Evolutionary conservation across 2,329 filamentous ascomycete genomes (phyloP).

Genomic region (Beauveria sp.): DNA sequence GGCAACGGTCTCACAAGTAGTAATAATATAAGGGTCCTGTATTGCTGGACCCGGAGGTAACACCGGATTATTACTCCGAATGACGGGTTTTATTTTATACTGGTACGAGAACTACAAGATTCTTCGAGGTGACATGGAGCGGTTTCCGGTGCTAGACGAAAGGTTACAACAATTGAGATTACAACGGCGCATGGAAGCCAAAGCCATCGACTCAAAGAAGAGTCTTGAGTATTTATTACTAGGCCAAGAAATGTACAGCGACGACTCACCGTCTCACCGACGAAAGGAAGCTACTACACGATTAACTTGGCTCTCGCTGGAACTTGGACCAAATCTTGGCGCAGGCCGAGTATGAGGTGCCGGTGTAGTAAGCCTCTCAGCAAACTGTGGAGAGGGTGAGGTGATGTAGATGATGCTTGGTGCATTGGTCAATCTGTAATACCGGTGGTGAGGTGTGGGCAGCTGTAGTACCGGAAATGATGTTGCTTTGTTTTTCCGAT

Average conservation of each 20-base stretch:
- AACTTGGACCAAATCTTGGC: neutral
- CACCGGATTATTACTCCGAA: neutral
- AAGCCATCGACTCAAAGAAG: no score
- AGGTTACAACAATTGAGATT: no score
- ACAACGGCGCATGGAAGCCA: no score
- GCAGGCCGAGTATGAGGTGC: neutral
- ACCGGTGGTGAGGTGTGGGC: neutral
- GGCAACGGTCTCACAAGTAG: neutral
- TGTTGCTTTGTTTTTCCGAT: no score
- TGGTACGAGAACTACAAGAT: no score
- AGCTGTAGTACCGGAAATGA: no score
- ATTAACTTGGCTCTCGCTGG: neutral
- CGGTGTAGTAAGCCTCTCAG: constrained; percentile 10
- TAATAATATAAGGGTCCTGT: neutral
- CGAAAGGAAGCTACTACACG: neutral
- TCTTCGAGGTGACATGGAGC: no score
- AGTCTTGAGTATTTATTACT: no score
- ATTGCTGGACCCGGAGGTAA: neutral
- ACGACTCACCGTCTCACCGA: no score
- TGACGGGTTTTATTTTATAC: no score
- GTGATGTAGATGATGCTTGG: constrained; percentile 8
- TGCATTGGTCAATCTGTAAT: constrained; percentile 9
- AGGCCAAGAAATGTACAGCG: no score
- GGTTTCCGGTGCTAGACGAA: no score
- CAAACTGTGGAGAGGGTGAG: constrained; percentile 12